Evolutionary conservation across 2,329 filamentous ascomycete species (phyloP).

Genomic region (Gaeumannomyces tritici): DNA sequence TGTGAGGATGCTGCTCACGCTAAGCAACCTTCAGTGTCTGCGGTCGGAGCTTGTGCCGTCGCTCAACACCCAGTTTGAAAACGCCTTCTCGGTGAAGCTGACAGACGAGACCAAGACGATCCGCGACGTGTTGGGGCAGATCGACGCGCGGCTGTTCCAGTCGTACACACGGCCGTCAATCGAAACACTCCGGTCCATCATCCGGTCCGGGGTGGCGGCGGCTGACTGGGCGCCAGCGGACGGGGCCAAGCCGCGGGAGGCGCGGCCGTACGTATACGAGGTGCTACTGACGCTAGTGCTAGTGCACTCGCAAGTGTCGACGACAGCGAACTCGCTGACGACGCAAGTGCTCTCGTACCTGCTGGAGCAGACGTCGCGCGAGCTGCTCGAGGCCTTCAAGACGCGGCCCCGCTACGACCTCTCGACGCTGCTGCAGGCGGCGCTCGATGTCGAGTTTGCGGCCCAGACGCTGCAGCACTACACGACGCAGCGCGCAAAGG

Average conservation of each 20-base stretch:
- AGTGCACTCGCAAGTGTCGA: slow-evolving; percentile 82
- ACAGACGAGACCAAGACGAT: slow-evolving; percentile 91
- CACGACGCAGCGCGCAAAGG: slow-evolving; percentile 70
- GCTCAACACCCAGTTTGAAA: slow-evolving; percentile 88
- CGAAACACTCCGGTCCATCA: slow-evolving; percentile 56
- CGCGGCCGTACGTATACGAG: slow-evolving; percentile 83
- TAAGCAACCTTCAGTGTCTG: slow-evolving; percentile 83
- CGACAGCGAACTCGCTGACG: slow-evolving; percentile 67
- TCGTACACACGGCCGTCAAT: slow-evolving; percentile 79
- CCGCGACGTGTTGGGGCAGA: slow-evolving; percentile 80
- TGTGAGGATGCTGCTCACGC: slow-evolving; percentile 83
- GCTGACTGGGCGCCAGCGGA: slow-evolving; percentile 59
- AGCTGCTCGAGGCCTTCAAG: slow-evolving; percentile 75
- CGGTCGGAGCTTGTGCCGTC: slow-evolving; percentile 74
- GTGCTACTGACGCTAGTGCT: slow-evolving; percentile 77
- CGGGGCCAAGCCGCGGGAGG: slow-evolving; percentile 54
- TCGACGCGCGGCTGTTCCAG: slow-evolving; percentile 83
- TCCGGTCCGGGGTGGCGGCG: slow-evolving; percentile 62
- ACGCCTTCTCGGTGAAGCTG: slow-evolving; percentile 85
- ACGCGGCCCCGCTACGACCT: slow-evolving; percentile 61
- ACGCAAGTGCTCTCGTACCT: slow-evolving; percentile 76
- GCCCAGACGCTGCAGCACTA: slow-evolving; percentile 88
- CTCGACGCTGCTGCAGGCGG: slow-evolving; percentile 86
- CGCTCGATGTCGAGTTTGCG: slow-evolving; percentile 92
- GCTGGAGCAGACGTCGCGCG: slow-evolving; percentile 68